Conservation (phyloP, 805 yeast species). For the Candida golubevii region DNA sequence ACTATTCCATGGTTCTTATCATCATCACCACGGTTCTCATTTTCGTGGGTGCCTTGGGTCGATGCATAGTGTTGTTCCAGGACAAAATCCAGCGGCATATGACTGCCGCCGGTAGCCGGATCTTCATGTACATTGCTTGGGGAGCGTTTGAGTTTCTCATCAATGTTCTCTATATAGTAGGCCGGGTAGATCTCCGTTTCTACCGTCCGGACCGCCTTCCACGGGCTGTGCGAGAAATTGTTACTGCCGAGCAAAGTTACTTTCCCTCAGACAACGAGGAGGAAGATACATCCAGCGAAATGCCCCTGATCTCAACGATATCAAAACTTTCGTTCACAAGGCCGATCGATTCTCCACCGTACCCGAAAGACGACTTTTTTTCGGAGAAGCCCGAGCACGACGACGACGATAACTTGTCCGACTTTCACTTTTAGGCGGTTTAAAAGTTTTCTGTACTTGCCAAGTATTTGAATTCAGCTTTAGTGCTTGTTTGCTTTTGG, state of each 20-base stretch:
- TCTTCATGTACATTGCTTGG: conserved; percentile 64
- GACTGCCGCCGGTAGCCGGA: conserved; percentile 34
- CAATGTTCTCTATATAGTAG: conserved; percentile 52
- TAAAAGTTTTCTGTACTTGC: no score
- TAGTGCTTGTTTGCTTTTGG: no score
- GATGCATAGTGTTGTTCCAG: conserved; percentile 47
- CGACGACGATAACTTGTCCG: conserved; percentile 15
- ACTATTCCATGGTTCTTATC: conserved; percentile 46
- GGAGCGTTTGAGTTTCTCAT: conserved; percentile 62
- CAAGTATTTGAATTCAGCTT: no score
- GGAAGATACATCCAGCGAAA: conserved; percentile 3
- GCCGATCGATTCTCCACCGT: conserved; percentile 14
- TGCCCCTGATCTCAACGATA: conserved; percentile 6
- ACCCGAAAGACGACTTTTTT: conserved; percentile 14
- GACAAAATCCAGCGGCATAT: conserved; percentile 19
- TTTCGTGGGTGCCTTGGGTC: conserved; percentile 46
- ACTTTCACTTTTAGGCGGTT: conserved; percentile 13
- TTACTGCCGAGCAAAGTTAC: conserved; percentile 40
- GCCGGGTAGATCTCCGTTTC: conserved; percentile 71
- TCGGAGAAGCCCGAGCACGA: conserved; percentile 2
- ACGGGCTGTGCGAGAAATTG: conserved; percentile 33
- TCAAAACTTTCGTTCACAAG: conserved; percentile 10
- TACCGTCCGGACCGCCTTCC: conserved; percentile 67
- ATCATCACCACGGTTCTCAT: conserved; percentile 44
- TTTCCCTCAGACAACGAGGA: conserved; percentile 28